Percentiles rank a stretch among this genome's conserved stretches.
phyloP scores from a whole-genome alignment of 345 rosid species.

The Bruguiera gymnorhiza region DNA sequence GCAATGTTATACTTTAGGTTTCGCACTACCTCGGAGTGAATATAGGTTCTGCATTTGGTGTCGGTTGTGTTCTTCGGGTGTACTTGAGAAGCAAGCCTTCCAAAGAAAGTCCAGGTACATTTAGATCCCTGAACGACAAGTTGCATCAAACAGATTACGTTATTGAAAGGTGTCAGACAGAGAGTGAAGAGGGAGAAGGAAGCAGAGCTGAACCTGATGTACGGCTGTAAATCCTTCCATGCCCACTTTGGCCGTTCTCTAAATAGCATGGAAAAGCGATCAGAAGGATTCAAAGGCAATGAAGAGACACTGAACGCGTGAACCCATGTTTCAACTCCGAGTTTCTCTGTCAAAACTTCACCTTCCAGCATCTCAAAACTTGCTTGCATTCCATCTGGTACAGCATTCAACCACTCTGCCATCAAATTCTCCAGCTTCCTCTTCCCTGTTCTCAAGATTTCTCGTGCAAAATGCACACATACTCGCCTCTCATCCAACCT shows the following conservation, averaged over 20 bases:
- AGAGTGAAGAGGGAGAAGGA: background rate
- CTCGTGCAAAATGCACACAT: slow-evolving; percentile 72
- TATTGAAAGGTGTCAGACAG: background rate
- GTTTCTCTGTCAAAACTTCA: slow-evolving; percentile 76
- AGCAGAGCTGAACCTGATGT: slow-evolving; percentile 51
- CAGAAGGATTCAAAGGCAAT: slow-evolving; percentile 69
- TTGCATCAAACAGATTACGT: background rate
- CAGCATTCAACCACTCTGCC: slow-evolving; percentile 61
- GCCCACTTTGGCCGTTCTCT: slow-evolving; percentile 79
- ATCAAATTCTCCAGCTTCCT: slow-evolving; percentile 59
- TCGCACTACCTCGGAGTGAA: slow-evolving; percentile 59
- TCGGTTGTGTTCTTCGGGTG: slow-evolving; percentile 74
- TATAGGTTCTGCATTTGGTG: slow-evolving; percentile 60
- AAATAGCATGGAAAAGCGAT: slow-evolving; percentile 66
- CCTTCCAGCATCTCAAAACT: slow-evolving; percentile 81
- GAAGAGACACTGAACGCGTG: slow-evolving; percentile 59
- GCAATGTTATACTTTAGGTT: background rate
- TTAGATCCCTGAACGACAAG: slow-evolving; percentile 61
- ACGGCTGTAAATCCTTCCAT: slow-evolving; percentile 85
- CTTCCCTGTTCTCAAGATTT: slow-evolving; percentile 56
- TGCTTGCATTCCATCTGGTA: slow-evolving; percentile 65
- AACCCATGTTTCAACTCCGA: slow-evolving; percentile 75
- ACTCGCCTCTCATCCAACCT: slow-evolving; percentile 63
- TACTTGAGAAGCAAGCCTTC: slow-evolving; percentile 85
- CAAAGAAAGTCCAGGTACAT: slow-evolving; percentile 72